Conservation (phyloP, 176 grass and related monocot genomes). For the Triticum monococcum region DNA sequence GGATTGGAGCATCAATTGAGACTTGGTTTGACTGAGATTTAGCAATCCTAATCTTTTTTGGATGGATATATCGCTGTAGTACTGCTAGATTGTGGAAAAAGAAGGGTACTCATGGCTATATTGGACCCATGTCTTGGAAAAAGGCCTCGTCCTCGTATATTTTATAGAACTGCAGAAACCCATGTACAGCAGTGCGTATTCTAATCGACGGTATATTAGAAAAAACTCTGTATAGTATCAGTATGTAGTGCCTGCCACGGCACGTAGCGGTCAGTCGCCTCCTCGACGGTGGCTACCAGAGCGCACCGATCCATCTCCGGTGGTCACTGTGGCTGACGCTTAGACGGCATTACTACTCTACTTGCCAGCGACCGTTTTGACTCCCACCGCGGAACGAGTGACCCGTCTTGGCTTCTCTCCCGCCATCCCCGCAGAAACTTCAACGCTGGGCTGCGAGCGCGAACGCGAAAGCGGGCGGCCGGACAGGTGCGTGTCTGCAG, state of each 20-base stretch:
- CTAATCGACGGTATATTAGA: background rate
- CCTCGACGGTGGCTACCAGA: background rate
- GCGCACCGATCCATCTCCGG: background rate
- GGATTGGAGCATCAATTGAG: too few relatives aligned
- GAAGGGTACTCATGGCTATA: too few relatives aligned
- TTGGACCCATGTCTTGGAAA: too few relatives aligned
- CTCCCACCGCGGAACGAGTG: background rate
- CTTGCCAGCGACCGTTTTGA: background rate
- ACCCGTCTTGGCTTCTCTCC: background rate
- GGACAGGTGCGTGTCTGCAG: background rate
- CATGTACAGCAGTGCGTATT: too few relatives aligned
- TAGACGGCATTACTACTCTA: conserved; percentile 8
- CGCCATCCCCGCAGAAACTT: background rate
- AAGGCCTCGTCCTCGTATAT: too few relatives aligned
- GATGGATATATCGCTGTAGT: too few relatives aligned
- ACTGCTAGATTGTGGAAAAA: too few relatives aligned
- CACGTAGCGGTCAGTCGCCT: background rate
- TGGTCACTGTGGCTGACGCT: background rate
- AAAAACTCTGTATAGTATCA: background rate
- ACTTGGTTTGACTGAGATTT: too few relatives aligned
- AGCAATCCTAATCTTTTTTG: too few relatives aligned
- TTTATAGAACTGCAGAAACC: too few relatives aligned
- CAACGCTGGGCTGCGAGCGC: background rate
- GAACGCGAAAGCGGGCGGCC: too few relatives aligned
- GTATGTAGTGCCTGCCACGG: background rate